These are phyloP conservation scores for Purpureocillium takamizusanense DNA, from an alignment of 2,329 filamentous ascomycete genomes.

Conservation along the genomic window DNA sequence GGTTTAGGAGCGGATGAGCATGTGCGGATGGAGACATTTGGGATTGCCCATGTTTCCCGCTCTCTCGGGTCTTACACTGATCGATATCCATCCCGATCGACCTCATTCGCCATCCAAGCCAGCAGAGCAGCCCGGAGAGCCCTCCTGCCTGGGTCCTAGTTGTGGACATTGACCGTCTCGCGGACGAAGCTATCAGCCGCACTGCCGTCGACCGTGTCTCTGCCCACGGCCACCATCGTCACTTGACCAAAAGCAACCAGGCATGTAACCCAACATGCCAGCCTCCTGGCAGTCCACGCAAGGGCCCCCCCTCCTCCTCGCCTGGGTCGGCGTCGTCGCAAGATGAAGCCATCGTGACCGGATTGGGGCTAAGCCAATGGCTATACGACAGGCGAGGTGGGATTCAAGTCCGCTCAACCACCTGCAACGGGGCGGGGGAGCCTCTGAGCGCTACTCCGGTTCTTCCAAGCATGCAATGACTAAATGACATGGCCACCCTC, in stretches of 20 bases:
- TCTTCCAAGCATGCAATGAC: slow-evolving; percentile 10
- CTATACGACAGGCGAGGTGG: background rate
- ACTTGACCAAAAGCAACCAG: slow-evolving; percentile 4
- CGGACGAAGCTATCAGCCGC: too few species aligned
- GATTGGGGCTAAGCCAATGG: slow-evolving; percentile 4
- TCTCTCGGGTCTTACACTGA: too few species aligned
- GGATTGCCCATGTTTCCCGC: background rate
- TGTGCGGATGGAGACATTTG: background rate
- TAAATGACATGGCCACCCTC: slow-evolving; percentile 11
- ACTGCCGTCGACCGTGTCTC: slow-evolving; percentile 3
- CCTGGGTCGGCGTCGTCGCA: background rate
- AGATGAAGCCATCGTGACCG: slow-evolving; percentile 12
- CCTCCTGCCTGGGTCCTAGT: too few species aligned
- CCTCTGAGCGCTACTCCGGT: background rate
- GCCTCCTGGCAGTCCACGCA: background rate
- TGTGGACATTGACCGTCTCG: too few species aligned
- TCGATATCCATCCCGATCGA: too few species aligned
- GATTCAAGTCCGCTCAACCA: too few species aligned
- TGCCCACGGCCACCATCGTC: slow-evolving; percentile 3
- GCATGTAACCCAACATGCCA: slow-evolving; percentile 11
- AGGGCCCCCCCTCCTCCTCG: background rate
- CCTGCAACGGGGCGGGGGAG: too few species aligned
- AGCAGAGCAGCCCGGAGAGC: too few species aligned
- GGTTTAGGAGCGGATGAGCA: background rate
- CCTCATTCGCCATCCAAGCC: background rate